These are phyloP conservation scores for Malbranchea zuffiana DNA, from an alignment of 2,329 filamentous ascomycete genomes.

Conservation along the genomic window DNA sequence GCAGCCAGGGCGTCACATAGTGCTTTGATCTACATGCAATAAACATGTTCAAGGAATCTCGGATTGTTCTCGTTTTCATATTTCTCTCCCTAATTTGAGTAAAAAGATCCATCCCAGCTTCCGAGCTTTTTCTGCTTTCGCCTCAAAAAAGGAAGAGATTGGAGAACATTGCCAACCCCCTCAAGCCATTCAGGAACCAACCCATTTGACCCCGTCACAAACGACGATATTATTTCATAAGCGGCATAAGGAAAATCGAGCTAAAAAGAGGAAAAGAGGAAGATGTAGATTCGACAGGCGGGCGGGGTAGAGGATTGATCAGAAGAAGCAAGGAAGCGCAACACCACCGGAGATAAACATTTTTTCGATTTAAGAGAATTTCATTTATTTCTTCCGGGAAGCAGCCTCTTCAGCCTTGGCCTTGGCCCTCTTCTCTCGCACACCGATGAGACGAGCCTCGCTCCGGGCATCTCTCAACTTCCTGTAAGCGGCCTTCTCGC, in stretches of 20 bases:
- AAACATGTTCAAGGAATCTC: no score
- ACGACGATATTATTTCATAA: conserved; percentile 11
- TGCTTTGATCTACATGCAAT: no score
- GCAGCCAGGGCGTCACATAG: no score
- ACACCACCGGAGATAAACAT: conserved; percentile 11
- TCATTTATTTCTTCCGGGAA: conserved; percentile 42
- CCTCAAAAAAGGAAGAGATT: no score
- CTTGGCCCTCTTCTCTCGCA: conserved; percentile 85
- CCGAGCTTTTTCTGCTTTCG: no score
- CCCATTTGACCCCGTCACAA: conserved; percentile 9
- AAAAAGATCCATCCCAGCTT: no score
- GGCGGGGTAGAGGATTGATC: conserved; percentile 9
- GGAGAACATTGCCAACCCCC: conserved; percentile 3
- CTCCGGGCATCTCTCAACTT: conserved; percentile 74
- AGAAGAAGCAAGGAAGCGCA: conserved; percentile 14
- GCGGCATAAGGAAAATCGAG: no score
- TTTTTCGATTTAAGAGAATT: conserved; percentile 18
- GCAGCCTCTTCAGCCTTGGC: conserved; percentile 62
- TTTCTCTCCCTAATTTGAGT: no score
- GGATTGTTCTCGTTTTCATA: no score
- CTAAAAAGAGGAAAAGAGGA: conserved; percentile 8
- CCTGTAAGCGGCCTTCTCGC: conserved; percentile 77
- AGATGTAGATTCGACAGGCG: not conserved
- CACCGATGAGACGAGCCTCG: conserved; percentile 70
- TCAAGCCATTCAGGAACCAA: conserved; percentile 10